These are phyloP conservation scores for Phoma herbarum DNA, from an alignment of 2,329 filamentous ascomycete species.

Conservation along the genomic window DNA sequence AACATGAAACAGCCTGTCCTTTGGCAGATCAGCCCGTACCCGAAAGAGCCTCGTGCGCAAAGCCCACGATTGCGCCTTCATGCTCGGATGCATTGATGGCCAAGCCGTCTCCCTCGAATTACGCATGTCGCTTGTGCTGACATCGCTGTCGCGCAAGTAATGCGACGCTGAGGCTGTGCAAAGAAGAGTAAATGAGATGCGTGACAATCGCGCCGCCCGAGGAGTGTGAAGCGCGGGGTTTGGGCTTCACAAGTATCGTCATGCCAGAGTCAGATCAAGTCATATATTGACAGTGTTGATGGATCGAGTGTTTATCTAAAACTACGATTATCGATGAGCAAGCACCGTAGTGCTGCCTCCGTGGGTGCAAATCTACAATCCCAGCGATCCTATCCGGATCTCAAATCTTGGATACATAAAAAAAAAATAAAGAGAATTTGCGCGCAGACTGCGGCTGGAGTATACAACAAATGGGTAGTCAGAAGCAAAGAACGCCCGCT, in stretches of 20 bases:
- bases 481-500: constrained; percentile 44
- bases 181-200: neutral
- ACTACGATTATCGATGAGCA: constrained; percentile 19
- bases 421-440: constrained; percentile 11
- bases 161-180: constrained; percentile 16
- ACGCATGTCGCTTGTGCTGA: constrained; percentile 14
- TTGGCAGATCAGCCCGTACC: constrained; percentile 26
- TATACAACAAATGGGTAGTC: constrained; percentile 25
- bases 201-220: neutral
- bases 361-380: constrained; percentile 12
- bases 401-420: constrained; percentile 18
- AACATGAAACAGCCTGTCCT: constrained; percentile 24
- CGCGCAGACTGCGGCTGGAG: constrained; percentile 17
- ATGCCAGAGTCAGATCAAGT: neutral
- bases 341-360: constrained; percentile 14
- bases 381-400: constrained; percentile 10
- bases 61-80: constrained; percentile 20
- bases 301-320: constrained; percentile 11
- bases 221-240: neutral
- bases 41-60: constrained; percentile 22
- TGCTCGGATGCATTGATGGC: constrained; percentile 20
- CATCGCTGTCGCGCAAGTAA: constrained; percentile 6
- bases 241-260: neutral
- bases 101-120: constrained; percentile 23
- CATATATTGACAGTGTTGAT: neutral